A percentile compares a stretch with the other conserved stretches of the same genome.
phyloP scores from a whole-genome alignment of 2,329 filamentous ascomycete genomes.

The Pseudogymnoascus sp. region DNA sequence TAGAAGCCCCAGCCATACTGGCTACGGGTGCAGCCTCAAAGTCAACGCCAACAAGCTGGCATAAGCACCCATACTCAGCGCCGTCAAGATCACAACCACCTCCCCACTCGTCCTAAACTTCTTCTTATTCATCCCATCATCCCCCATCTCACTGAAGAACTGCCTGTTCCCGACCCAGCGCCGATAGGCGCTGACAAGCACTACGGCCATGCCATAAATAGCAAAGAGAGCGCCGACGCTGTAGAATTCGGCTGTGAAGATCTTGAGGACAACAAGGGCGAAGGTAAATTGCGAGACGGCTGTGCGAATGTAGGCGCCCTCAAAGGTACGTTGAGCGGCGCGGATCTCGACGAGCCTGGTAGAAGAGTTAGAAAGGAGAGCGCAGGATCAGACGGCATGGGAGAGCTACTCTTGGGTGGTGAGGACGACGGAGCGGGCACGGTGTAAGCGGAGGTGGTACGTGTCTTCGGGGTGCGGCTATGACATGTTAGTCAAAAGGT shows the following conservation, averaged over 20 bases:
- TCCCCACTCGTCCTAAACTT: constrained; percentile 60
- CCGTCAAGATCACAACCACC: constrained; percentile 51
- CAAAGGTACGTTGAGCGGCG: constrained; percentile 91
- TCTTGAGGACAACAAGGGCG: constrained; percentile 86
- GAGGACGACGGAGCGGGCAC: constrained; percentile 74
- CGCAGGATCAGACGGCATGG: not conserved
- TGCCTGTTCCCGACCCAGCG: constrained; percentile 88
- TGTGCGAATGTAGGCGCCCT: constrained; percentile 93
- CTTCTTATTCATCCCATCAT: constrained; percentile 37
- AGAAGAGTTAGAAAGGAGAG: not conserved
- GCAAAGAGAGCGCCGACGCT: constrained; percentile 94
- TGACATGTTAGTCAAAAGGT: constrained; percentile 15
- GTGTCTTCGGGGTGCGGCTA: constrained; percentile 63
- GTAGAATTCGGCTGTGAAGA: constrained; percentile 96
- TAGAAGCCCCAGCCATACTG: not conserved
- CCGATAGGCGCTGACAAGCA: constrained; percentile 76
- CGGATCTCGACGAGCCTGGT: constrained; percentile 78
- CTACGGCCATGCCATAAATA: constrained; percentile 77
- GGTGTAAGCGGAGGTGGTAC: constrained; percentile 73
- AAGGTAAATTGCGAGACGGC: constrained; percentile 94
- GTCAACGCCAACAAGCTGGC: constrained; percentile 49
- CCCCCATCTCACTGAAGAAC: constrained; percentile 61
- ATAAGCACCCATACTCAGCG: constrained; percentile 52
- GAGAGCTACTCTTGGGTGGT: constrained; percentile 57
- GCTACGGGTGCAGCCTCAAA: constrained; percentile 29